A percentile compares a stretch with the other conserved stretches of the same genome.
phyloP scores from a whole-genome alignment of 2,329 filamentous ascomycete species.

The Colletotrichum zoysiae region DNA sequence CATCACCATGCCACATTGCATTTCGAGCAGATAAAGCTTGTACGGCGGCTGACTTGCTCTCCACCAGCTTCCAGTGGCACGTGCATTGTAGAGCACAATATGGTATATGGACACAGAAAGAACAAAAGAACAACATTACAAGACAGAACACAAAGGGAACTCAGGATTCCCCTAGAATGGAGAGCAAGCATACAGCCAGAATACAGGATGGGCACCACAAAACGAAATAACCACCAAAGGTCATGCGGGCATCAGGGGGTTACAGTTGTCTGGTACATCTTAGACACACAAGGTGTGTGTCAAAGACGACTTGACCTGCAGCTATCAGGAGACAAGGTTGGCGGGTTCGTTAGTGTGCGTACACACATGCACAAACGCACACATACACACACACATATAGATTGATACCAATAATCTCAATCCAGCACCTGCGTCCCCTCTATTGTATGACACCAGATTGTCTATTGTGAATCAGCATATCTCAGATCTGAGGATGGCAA shows the following conservation, averaged over 20 bases:
- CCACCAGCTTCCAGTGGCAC: conserved; percentile 14
- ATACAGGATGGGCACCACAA: conserved; percentile 5
- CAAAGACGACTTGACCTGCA: conserved; percentile 3
- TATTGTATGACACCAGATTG: neutral
- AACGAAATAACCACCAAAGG: neutral
- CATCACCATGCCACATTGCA: conserved; percentile 31
- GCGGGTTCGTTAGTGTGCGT: conserved; percentile 10
- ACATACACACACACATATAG: conserved; percentile 1
- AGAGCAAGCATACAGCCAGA: conserved; percentile 16
- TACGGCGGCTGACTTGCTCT: conserved; percentile 10
- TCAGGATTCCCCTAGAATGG: conserved; percentile 18
- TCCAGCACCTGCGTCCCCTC: neutral
- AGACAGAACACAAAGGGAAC: conserved; percentile 6
- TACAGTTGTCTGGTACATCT: conserved; percentile 6
- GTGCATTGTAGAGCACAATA: conserved; percentile 6
- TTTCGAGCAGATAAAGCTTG: conserved; percentile 12
- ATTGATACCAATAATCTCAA: conserved; percentile 30
- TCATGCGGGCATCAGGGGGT: neutral
- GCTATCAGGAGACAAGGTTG: conserved; percentile 7
- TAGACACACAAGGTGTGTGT: neutral
- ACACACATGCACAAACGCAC: conserved; percentile 4
- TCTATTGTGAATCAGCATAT: neutral
- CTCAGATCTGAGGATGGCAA: neutral
- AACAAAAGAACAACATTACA: conserved; percentile 19
- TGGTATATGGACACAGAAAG: conserved; percentile 16